Evolutionary conservation across 2,329 filamentous ascomycete species (phyloP), one percentile per base, ranked within the genome.

Genomic region (Tolypocladium guangdongense): DNA sequence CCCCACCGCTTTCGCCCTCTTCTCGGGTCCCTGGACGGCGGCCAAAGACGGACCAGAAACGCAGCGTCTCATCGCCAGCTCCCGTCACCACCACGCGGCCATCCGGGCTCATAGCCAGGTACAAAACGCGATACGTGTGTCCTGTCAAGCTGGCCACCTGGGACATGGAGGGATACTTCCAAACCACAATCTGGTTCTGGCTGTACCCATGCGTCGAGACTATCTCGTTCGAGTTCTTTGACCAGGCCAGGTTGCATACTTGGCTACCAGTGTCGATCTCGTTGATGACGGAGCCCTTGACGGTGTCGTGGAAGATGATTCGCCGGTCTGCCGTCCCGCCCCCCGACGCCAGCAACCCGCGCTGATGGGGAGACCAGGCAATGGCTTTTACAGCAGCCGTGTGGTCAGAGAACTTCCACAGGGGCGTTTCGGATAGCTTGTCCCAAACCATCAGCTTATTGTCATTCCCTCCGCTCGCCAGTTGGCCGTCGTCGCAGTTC

Each of bases 361-460:
- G 87, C 66, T 97, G 92, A 67, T 99, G 93, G 11, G 93, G 93
- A 38, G 90, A 96, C 93, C 93, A 99, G 11, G 93, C 86, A 58
- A 99, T 96, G 5, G 93, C 93, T 69, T 99, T 99, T 51, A 99
- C 93, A 10, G 93, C 93, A 14, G 93, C 93, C 37, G 87, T 92
- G 68, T 99, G 93, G 58, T 96, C 91, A 20, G 88, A 87, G 69
- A 96, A 97, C 62, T 95, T 95, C 78, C 88, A 96, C 2, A 95
- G 78, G 1, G 93, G 93, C 8, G 90, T 88, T 61, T 95, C 88
- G n/a, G 85, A 89, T 55, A 96, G 78, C 66, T 95, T 95, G 64
- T 99, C 93, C 93, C 93, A 99, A 27, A 99, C 90, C 81, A 97
- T 93, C 47, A 99, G 78, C 68, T 97, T 97, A 74, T 99, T 99